Base-by-base conservation (phyloP, 2,329 filamentous ascomycete genomes). In the Aspergillus hiratsukae region DNA sequence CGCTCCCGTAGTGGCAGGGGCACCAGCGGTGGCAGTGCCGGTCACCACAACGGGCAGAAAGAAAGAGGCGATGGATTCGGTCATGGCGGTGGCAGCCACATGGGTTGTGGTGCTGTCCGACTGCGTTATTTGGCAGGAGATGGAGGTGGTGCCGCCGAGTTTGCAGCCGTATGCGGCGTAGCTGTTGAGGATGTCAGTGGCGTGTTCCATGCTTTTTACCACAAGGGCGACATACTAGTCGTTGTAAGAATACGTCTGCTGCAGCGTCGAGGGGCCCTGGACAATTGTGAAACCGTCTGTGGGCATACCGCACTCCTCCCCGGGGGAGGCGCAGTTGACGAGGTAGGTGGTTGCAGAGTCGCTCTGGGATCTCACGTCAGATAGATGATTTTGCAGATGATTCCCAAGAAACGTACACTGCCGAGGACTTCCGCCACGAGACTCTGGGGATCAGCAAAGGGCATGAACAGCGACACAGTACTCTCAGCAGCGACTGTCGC, bases 111-210 rank as follows among this genome's bases (percentile, higher is more conserved):
- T 61, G 19, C 54, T 61, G 52, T 65, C 64, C n/a, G 55, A 43
- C n/a, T 49, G 10, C 9, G 61, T 28, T 7, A 55, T 56, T 6
- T 48, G 54, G 62, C 68, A 71, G 19, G 64, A 66, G 56, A 66
- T 56, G 45, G 56, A 66, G 48, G 68, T 69, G 35, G 65, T 66
- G 50, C 63, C 60, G 21, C 56, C 58, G 58, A 66, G 45, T 7
- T 61, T 56, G 66, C 68, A 71, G 49, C 49, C 51, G 52, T 49
- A 27, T 46, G 27, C 53, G 45, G 52, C 49, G 8, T n/a, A 52
- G 51, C 60, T 62, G 14, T 27, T 25, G 10, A 23, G 14, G 14
- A 14, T 23, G 28, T 50, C 23, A 35, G 25, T 17, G 11, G 8
- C 14, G 3, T 11, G n/a, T 11, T 28, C 25, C 14, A 28, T 43